A percentile compares a stretch with the other conserved stretches of the same genome.
Evolutionary conservation across 208 protist species (phyloP).

Genomic region (Strigomonas oncopelti): DNA sequence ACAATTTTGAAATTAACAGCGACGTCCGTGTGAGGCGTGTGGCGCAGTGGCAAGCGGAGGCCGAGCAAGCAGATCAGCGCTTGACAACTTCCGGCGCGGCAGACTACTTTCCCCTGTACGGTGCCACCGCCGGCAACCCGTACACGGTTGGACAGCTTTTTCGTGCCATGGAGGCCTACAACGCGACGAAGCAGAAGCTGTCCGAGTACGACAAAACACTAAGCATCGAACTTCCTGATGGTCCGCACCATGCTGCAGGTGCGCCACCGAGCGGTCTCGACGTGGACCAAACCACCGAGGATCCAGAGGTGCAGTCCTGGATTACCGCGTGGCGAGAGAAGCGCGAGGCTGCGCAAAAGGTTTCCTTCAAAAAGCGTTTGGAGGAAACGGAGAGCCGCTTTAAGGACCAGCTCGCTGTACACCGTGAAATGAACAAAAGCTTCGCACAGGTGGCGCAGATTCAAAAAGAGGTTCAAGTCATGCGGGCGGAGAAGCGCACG

Average conservation of each 20-base stretch:
- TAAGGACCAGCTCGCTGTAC: conserved; percentile 48
- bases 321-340: conserved; percentile 4
- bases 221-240: too few species aligned
- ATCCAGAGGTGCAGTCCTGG: conserved; percentile 3
- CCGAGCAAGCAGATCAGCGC: not conserved
- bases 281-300: not conserved
- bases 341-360: not conserved
- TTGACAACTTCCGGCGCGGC: not conserved
- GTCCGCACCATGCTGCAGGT: too few species aligned
- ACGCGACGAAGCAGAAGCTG: not conserved
- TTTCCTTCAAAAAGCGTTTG: conserved; percentile 3
- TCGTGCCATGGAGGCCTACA: not conserved
- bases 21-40: conserved; percentile 2
- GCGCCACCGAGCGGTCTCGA: too few species aligned
- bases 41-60: conserved; percentile 6
- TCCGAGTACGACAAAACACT: not conserved
- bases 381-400: conserved; percentile 43
- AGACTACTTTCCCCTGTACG: not conserved
- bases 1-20: not conserved
- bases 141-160: not conserved
- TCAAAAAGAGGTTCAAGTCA: conserved; percentile 31
- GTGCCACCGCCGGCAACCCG: not conserved
- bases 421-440: conserved; percentile 28
- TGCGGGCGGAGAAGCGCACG: conserved; percentile 26
- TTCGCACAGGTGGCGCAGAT: conserved; percentile 13